A percentile compares a stretch with the other conserved stretches of the same genome.
Evolutionary conservation across 2,329 filamentous ascomycete species (phyloP).

Genomic region (Lizonia empirigonia): DNA sequence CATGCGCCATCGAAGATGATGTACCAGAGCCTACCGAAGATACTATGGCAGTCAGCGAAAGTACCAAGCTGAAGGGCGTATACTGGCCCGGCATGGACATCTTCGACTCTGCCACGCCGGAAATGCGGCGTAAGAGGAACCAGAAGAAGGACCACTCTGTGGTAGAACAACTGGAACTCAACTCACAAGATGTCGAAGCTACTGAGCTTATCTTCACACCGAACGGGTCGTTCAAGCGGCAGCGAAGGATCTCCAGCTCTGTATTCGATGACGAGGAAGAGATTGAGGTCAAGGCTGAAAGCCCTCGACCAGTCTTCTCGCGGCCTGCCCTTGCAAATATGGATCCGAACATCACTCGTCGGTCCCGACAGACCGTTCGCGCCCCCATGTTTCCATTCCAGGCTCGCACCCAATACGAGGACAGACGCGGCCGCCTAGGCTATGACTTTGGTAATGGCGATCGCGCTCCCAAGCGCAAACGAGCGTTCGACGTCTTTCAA

Average conservation of each 20-base stretch:
- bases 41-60: conserved; percentile 43
- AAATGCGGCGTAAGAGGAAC: conserved; percentile 75
- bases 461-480: conserved; percentile 42
- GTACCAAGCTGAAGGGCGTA: conserved; percentile 69
- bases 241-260: conserved; percentile 53
- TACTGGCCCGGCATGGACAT: conserved; percentile 78
- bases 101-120: conserved; percentile 78
- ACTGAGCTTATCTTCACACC: conserved; percentile 67
- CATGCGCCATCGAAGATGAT: conserved; percentile 44
- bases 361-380: conserved; percentile 36
- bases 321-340: conserved; percentile 41
- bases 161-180: conserved; percentile 68
- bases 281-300: conserved; percentile 45
- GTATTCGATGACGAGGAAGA: conserved; percentile 49
- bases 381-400: conserved; percentile 26
- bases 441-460: conserved; percentile 38
- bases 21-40: conserved; percentile 27
- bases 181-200: conserved; percentile 67
- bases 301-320: conserved; percentile 33
- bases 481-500: conserved; percentile 50
- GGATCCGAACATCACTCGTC: conserved; percentile 41
- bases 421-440: conserved; percentile 38
- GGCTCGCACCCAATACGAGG: conserved; percentile 36
- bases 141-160: conserved; percentile 78
- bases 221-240: conserved; percentile 49